These are phyloP conservation scores for Solanum habrochaites DNA, from an alignment of 257 asterid species.

Conservation along the genomic window DNA sequence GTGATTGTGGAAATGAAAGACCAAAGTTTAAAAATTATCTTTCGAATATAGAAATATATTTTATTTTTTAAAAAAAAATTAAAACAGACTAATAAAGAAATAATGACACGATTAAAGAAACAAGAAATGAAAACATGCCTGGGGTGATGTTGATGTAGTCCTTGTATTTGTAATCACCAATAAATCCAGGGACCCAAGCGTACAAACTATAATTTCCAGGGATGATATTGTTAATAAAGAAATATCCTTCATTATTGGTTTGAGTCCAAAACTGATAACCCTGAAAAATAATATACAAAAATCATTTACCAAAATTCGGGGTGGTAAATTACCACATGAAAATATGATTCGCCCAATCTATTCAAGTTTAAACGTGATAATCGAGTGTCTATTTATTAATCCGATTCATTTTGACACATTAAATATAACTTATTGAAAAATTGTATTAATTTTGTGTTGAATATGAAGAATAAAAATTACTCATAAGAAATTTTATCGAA, in stretches of 20 bases:
- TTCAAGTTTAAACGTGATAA: background rate
- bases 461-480: background rate
- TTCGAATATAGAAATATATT: background rate
- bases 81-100: background rate
- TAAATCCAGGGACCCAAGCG: slow-evolving; percentile 7
- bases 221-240: background rate
- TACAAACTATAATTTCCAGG: slow-evolving; percentile 2
- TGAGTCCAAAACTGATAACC: slow-evolving; percentile 8
- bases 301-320: background rate
- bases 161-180: background rate
- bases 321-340: background rate
- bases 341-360: background rate
- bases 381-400: background rate
- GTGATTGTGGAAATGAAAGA: background rate
- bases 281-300: background rate
- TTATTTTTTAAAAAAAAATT: background rate
- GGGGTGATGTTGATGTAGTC: background rate
- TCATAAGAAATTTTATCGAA: background rate
- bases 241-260: background rate
- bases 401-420: background rate
- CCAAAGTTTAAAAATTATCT: background rate
- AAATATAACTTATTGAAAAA: background rate
- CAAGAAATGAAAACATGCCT: background rate
- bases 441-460: background rate
- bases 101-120: background rate